phyloP scores from a whole-genome alignment of 2,329 filamentous ascomycete species.

The Sarocladium strictum region DNA sequence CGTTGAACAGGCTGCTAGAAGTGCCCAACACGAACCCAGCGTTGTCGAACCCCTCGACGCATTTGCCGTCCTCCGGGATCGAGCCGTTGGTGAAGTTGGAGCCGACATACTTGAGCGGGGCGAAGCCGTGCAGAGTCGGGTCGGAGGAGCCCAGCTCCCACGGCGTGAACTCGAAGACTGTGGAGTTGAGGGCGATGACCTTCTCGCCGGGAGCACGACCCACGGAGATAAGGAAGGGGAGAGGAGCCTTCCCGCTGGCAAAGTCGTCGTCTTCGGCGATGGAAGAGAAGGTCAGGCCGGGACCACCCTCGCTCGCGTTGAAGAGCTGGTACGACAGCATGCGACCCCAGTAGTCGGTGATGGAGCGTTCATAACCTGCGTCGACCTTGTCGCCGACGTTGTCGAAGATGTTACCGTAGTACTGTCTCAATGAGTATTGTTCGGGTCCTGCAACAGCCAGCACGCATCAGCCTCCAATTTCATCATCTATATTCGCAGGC shows the following conservation, averaged over 20 bases:
- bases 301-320: conserved; percentile 67
- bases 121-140: conserved; percentile 52
- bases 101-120: conserved; percentile 52
- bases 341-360: conserved; percentile 88
- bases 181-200: conserved; percentile 47
- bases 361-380: conserved; percentile 47
- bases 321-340: conserved; percentile 83
- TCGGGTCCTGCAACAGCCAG: conserved; percentile 23
- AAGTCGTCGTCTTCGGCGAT: conserved; percentile 40
- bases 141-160: conserved; percentile 64
- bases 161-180: conserved; percentile 59
- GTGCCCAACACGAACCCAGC: conserved; percentile 78
- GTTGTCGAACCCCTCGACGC: conserved; percentile 66
- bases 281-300: conserved; percentile 76
- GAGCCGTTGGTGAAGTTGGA: conserved; percentile 49
- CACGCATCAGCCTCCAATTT: neutral
- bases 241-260: conserved; percentile 33
- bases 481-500: neutral
- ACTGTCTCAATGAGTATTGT: conserved; percentile 30
- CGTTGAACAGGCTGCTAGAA: conserved; percentile 75
- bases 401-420: conserved; percentile 30
- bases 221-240: conserved; percentile 45
- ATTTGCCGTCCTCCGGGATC: conserved; percentile 35
- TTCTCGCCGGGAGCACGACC: conserved; percentile 37
- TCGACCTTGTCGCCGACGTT: conserved; percentile 31